Evolutionary conservation across 768 basidiomycete species (phyloP).

Genomic region (Agaricus blazei): DNA sequence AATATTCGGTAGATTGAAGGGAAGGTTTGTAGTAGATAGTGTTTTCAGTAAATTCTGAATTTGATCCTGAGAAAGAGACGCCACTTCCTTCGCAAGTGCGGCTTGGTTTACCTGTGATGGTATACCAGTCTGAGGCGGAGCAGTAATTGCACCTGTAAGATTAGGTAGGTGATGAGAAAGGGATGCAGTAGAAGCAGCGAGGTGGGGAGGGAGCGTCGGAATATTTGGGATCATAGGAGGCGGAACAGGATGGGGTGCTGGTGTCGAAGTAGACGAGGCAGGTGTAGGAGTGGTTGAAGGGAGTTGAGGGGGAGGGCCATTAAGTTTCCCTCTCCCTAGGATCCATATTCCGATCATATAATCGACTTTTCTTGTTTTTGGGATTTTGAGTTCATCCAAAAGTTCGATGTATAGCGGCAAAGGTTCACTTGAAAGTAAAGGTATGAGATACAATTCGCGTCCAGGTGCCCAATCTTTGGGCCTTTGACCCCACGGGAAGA

Average conservation of each 20-base stretch:
- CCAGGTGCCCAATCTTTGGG: constrained; percentile 74
- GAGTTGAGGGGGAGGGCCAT: constrained; percentile 31
- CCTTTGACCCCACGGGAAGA: constrained; percentile 80
- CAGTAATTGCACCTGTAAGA: constrained; percentile 3
- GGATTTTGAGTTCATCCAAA: constrained; percentile 68
- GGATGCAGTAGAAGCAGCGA: not conserved
- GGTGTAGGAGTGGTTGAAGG: constrained; percentile 5
- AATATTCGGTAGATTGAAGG: constrained; percentile 18
- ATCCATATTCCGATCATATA: constrained; percentile 82
- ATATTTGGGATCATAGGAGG: constrained; percentile 14
- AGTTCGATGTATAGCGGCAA: constrained; percentile 86
- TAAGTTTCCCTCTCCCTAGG: constrained; percentile 75
- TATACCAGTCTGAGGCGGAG: constrained; percentile 17
- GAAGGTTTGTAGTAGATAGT: constrained; percentile 34
- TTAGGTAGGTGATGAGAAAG: not conserved
- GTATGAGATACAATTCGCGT: constrained; percentile 84
- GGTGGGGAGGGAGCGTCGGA: constrained; percentile 1
- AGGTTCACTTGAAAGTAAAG: constrained; percentile 56
- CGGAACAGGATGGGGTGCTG: constrained; percentile 15
- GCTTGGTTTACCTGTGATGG: constrained; percentile 25
- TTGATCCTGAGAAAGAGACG: constrained; percentile 72
- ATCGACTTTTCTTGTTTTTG: constrained; percentile 55
- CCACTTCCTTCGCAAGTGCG: constrained; percentile 65
- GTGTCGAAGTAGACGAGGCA: constrained; percentile 13
- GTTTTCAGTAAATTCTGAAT: constrained; percentile 63